Evolutionary conservation across 345 rosid genomes (phyloP), one percentile per base, ranked within the genome.

Genomic region (Reutealis trisperma): DNA sequence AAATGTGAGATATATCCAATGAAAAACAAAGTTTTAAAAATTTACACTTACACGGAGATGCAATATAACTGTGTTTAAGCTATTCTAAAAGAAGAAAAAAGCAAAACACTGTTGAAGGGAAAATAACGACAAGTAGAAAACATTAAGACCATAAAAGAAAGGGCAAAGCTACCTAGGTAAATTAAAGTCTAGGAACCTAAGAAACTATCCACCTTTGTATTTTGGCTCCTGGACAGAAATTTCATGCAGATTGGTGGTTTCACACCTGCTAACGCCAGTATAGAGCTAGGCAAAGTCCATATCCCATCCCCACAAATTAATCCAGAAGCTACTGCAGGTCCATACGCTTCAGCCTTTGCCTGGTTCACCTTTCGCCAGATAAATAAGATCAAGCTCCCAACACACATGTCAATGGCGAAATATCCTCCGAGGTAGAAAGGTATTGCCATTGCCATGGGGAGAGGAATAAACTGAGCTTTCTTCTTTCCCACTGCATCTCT

Each of bases 401-500:
- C 82, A 63, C 93, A 93, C 98, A 93, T 92, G 64, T 92, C 94
- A 22, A 93, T 93, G 7, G 97, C 92, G 47, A 93, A 93, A 80
- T 88, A 92, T 0, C 93, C 87, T 0, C 98, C 98, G 1, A 94
- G 21, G 83, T 89, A 94, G 71, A 94, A 92, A 1, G 98, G 97
- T 74, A 94, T 90, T 0, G 98, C 98, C 95, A 94, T 92, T 47
- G 94, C 93, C 97, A 92, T 92, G 9, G 97, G 98, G 34, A 87
- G 74, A 8, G 98, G 98, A 6, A 94, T 83, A 67, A 79, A 90
- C 65, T 77, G 77, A 14, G 89, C 84, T 82, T 83, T 79, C 57
- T 66, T 81, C 62, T 80, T 89, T 42, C 79, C 78, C 3, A 80
- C 45, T 45, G 63, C 42, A 42, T 94, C 97, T 76, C 78, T 89